Percentiles rank a stretch among this genome's conserved stretches.
Conservation (phyloP, 306 rosid species). For the Glycine soja region DNA sequence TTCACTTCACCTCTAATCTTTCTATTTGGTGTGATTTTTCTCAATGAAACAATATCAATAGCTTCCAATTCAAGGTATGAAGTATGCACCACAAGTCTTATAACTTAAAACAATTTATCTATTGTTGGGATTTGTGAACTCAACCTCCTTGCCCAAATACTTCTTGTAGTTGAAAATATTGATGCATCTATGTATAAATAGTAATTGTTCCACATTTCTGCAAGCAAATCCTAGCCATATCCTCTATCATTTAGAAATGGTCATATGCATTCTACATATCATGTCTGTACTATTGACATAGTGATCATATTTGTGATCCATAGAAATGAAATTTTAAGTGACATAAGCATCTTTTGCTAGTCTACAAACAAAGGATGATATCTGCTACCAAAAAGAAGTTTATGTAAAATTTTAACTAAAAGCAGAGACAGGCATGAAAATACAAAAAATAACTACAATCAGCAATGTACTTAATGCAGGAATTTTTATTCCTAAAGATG, state of each 20-base stretch:
- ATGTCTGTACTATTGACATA: background rate
- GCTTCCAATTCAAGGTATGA: too few species aligned
- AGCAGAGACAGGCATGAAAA: background rate
- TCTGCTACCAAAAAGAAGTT: constrained; percentile 17
- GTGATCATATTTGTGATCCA: background rate
- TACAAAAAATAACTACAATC: background rate
- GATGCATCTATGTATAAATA: background rate
- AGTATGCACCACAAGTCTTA: too few species aligned
- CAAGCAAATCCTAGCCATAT: too few species aligned
- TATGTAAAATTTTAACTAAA: background rate
- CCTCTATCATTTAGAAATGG: too few species aligned
- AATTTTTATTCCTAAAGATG: background rate
- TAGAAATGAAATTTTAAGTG: background rate
- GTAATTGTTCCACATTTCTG: background rate
- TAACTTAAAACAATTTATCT: too few species aligned
- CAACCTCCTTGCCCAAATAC: background rate
- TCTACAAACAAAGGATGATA: background rate
- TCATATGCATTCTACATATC: background rate
- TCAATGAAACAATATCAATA: background rate
- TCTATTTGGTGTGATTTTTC: background rate
- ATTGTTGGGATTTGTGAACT: background rate
- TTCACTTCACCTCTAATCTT: constrained; percentile 3
- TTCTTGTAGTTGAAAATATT: background rate
- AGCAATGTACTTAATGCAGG: background rate
- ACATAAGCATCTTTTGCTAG: background rate